Evolutionary conservation across 164 flowering plant genomes (phyloP).

Genomic region (Litsea cubeba): DNA sequence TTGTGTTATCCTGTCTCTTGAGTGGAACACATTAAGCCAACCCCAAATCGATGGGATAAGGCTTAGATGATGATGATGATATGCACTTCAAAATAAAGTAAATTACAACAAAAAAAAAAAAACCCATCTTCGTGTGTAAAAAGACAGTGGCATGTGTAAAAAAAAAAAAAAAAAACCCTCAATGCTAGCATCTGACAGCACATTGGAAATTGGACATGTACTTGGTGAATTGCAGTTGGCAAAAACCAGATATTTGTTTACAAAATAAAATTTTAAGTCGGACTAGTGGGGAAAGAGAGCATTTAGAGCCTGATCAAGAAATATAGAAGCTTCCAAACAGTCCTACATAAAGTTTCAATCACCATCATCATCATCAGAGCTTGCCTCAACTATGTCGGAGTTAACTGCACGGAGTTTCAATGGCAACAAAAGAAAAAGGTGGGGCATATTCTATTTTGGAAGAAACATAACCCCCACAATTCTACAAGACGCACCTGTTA

Average conservation of each 20-base stretch:
- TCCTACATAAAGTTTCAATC: background rate
- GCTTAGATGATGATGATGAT: no score
- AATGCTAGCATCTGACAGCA: background rate
- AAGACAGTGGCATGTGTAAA: background rate
- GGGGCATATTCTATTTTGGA: background rate
- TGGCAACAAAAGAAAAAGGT: background rate
- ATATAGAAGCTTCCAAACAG: background rate
- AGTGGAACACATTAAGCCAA: background rate
- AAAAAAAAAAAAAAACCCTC: background rate
- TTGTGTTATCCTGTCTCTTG: background rate
- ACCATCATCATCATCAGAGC: no score
- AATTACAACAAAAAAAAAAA: background rate
- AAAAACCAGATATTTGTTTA: background rate
- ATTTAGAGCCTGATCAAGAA: background rate
- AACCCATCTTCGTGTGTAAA: background rate
- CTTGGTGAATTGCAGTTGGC: background rate
- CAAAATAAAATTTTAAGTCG: background rate
- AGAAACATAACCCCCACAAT: no score
- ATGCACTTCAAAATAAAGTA: no score
- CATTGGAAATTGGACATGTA: background rate
- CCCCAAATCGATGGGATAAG: background rate
- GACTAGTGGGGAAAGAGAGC: background rate
- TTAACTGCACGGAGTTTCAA: background rate
- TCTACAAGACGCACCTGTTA: conserved; percentile 24
- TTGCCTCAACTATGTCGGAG: no score